Percentiles rank a stretch among this genome's conserved stretches.
Conservation (phyloP, 2,329 filamentous ascomycete genomes). For the Aspergillus quadricinctus region DNA sequence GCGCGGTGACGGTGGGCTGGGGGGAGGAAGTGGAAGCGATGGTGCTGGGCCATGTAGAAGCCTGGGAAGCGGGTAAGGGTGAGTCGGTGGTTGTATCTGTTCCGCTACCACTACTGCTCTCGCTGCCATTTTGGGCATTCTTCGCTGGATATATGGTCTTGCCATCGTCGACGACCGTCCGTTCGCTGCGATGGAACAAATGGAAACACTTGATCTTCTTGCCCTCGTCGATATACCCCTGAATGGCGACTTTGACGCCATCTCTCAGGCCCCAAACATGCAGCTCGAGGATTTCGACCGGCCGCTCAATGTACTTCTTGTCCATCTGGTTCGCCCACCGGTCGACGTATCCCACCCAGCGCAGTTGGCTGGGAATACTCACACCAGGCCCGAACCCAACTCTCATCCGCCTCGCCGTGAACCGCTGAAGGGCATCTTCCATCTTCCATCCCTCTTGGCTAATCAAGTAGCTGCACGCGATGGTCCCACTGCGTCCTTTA, state of each 20-base stretch:
- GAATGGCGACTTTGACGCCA: constrained; percentile 80
- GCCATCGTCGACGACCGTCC: constrained; percentile 47
- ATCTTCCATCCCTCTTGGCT: constrained; percentile 71
- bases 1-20: constrained; percentile 33
- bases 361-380: constrained; percentile 85
- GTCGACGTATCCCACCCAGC: constrained; percentile 85
- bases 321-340: constrained; percentile 68
- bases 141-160: constrained; percentile 52
- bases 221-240: constrained; percentile 84
- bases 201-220: constrained; percentile 81
- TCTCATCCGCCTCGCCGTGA: constrained; percentile 83
- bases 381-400: constrained; percentile 84
- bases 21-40: constrained; percentile 6
- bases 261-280: constrained; percentile 85
- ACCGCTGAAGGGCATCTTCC: constrained; percentile 60
- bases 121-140: constrained; percentile 25
- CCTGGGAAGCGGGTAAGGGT: constrained; percentile 8
- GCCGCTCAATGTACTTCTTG: constrained; percentile 77
- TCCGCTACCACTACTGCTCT: not conserved
- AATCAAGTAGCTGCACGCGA: constrained; percentile 84
- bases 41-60: constrained; percentile 13
- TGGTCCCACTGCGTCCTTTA: constrained; percentile 86
- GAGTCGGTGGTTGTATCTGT: not conserved
- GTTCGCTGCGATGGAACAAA: constrained; percentile 68
- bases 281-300: constrained; percentile 80